phyloP scores from a whole-genome alignment of 768 basidiomycete genomes.

The Saitozyma sp. region DNA sequence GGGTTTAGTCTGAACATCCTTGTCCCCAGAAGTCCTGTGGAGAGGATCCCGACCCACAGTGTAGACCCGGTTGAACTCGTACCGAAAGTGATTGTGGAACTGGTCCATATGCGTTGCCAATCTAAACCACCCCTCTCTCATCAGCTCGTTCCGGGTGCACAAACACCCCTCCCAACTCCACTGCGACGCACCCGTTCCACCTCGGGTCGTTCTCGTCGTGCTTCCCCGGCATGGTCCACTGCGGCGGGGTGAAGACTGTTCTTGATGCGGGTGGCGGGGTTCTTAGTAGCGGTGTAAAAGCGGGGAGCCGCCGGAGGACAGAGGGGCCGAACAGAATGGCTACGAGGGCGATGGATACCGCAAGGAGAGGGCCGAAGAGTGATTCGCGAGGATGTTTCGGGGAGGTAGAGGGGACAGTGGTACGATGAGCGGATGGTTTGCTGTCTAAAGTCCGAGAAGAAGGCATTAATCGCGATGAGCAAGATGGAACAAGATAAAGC shows the following conservation, averaged over 20 bases:
- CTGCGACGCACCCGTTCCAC: conserved; percentile 13
- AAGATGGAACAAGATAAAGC: no score
- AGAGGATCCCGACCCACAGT: conserved; percentile 25
- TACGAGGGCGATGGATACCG: not conserved
- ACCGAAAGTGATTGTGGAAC: conserved; percentile 46
- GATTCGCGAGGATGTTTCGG: not conserved
- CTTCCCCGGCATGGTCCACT: conserved; percentile 9
- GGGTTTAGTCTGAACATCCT: not conserved
- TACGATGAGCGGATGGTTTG: not conserved
- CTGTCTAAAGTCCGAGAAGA: no score
- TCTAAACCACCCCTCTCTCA: conserved; percentile 13
- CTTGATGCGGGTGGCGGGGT: not conserved
- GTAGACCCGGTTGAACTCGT: conserved; percentile 43
- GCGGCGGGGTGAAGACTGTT: conserved; percentile 1
- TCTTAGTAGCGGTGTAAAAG: conserved; percentile 1
- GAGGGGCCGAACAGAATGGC: conserved; percentile 2
- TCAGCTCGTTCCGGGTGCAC: conserved; percentile 7
- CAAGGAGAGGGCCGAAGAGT: not conserved
- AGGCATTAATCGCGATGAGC: not conserved
- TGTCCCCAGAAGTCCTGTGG: not conserved
- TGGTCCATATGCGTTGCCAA: conserved; percentile 43
- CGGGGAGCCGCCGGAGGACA: not conserved
- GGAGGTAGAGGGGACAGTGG: not conserved
- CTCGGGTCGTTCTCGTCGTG: conserved; percentile 5
- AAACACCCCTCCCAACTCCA: not conserved